These are phyloP conservation scores for Pascua guehoae DNA, from an alignment of 1,284 basidiomycete species.

Conservation along the genomic window DNA sequence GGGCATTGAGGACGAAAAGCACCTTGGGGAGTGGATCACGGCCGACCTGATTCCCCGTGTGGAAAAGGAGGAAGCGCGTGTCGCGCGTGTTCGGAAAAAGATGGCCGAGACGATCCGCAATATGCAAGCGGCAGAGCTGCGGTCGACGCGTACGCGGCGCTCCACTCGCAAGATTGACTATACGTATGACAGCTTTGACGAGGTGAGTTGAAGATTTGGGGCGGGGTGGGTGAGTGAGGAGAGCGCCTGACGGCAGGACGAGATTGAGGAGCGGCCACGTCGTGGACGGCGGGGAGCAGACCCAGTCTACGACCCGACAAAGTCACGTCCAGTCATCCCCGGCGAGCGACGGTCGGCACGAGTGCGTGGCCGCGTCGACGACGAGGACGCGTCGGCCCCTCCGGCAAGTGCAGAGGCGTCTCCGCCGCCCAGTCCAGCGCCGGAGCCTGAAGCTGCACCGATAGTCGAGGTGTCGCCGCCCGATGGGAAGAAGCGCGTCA, in stretches of 20 bases:
- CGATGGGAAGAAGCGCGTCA: slow-evolving; percentile 11
- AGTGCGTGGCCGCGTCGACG: slow-evolving; percentile 7
- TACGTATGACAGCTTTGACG: slow-evolving; percentile 29
- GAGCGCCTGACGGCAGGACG: slow-evolving; percentile 7
- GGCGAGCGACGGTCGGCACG: slow-evolving; percentile 39
- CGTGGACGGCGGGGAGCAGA: slow-evolving; percentile 5
- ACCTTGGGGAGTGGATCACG: slow-evolving; percentile 28
- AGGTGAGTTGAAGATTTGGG: slow-evolving; percentile 1
- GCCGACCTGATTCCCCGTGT: slow-evolving; percentile 30
- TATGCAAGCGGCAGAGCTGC: slow-evolving; percentile 31
- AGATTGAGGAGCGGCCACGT: slow-evolving; percentile 6
- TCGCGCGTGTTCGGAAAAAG: slow-evolving; percentile 9
- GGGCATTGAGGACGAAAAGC: slow-evolving; percentile 34
- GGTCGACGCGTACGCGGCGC: slow-evolving; percentile 39
- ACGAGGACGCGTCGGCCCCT: slow-evolving; percentile 4
- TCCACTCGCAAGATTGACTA: slow-evolving; percentile 39
- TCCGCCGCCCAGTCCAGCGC: slow-evolving; percentile 1
- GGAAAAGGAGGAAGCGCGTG: slow-evolving; percentile 39
- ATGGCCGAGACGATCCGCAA: slow-evolving; percentile 3
- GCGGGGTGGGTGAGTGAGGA: background rate
- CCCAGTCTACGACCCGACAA: slow-evolving; percentile 11
- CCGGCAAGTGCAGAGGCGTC: background rate
- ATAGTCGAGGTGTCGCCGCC: slow-evolving; percentile 7
- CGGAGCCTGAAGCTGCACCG: background rate
- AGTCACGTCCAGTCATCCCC: slow-evolving; percentile 27